Percentiles rank a stretch among this genome's conserved stretches.
Conservation (phyloP, 2,329 filamentous ascomycete species). For the Pochonia chlamydosporia region DNA sequence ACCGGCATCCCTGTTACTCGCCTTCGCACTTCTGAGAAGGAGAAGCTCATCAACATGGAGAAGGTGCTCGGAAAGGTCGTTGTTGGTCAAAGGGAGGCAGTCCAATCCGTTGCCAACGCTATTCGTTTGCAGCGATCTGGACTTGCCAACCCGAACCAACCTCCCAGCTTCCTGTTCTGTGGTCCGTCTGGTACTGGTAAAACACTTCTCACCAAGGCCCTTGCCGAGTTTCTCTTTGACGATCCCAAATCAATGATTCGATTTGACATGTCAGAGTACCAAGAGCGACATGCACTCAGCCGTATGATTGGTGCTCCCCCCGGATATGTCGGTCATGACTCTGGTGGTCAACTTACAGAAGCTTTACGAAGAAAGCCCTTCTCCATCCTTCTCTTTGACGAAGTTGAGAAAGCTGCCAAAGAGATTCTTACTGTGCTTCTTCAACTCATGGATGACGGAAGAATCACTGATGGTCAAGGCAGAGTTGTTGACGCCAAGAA, state of each 20-base stretch:
- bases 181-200: slow-evolving; percentile 98
- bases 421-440: slow-evolving; percentile 93
- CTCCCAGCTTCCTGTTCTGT: slow-evolving; percentile 97
- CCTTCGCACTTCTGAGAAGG: slow-evolving; percentile 91
- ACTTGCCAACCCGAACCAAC: slow-evolving; percentile 91
- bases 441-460: slow-evolving; percentile 99
- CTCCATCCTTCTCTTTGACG: slow-evolving; percentile 95
- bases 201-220: slow-evolving; percentile 90
- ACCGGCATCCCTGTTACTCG: slow-evolving; percentile 97
- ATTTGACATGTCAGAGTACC: slow-evolving; percentile 99
- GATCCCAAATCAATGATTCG: slow-evolving; percentile 97
- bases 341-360: slow-evolving; percentile 93
- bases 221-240: slow-evolving; percentile 97
- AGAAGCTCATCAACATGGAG: slow-evolving; percentile 98
- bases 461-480: slow-evolving; percentile 97
- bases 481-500: slow-evolving; percentile 92
- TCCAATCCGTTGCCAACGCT: slow-evolving; percentile 87
- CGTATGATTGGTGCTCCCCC: slow-evolving; percentile 97
- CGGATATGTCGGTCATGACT: slow-evolving; percentile 93
- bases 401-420: slow-evolving; percentile 98
- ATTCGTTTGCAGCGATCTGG: slow-evolving; percentile 94
- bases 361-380: slow-evolving; percentile 90
- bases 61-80: slow-evolving; percentile 76
- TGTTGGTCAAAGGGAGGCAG: slow-evolving; percentile 90
- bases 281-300: slow-evolving; percentile 90